A percentile compares a stretch with the other conserved stretches of the same genome.
These are phyloP conservation scores for Termitomyces sp. DNA, from an alignment of 768 basidiomycete genomes.

Conservation along the genomic window DNA sequence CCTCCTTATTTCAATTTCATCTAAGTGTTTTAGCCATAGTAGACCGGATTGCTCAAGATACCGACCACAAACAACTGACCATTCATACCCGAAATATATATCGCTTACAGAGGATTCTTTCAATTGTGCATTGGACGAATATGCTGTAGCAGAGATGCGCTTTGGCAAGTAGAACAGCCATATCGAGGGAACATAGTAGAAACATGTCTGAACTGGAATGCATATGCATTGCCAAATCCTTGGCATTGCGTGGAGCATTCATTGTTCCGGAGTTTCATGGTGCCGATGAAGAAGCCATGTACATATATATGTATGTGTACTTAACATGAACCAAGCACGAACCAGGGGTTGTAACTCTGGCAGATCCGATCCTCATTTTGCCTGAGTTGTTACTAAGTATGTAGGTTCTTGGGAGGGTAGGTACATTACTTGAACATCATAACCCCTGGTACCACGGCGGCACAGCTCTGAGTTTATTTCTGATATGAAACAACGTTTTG, in stretches of 20 bases:
- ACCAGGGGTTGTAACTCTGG: too few species aligned
- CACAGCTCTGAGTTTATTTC: too few species aligned
- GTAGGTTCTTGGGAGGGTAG: too few species aligned
- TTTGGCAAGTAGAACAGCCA: conserved; percentile 54
- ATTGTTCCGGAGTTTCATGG: background rate
- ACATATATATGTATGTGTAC: too few species aligned
- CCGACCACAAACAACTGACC: background rate
- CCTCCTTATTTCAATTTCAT: background rate
- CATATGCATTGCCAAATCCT: background rate
- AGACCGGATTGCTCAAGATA: conserved; percentile 1
- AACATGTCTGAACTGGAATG: conserved; percentile 1
- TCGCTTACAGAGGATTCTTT: conserved; percentile 52
- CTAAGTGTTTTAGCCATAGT: conserved; percentile 21
- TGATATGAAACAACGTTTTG: background rate
- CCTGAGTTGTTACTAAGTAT: too few species aligned
- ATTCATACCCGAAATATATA: conserved; percentile 4
- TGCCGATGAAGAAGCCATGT: too few species aligned
- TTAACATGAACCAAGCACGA: too few species aligned
- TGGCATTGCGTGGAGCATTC: background rate
- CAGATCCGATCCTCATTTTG: too few species aligned
- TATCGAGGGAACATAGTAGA: background rate
- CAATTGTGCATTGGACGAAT: conserved; percentile 68
- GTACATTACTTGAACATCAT: too few species aligned
- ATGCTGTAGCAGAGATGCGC: conserved; percentile 68
- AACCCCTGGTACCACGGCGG: too few species aligned